Evolutionary conservation across 805 yeast genomes (phyloP).

Genomic region (Cyberlindnera galapagoensis): DNA sequence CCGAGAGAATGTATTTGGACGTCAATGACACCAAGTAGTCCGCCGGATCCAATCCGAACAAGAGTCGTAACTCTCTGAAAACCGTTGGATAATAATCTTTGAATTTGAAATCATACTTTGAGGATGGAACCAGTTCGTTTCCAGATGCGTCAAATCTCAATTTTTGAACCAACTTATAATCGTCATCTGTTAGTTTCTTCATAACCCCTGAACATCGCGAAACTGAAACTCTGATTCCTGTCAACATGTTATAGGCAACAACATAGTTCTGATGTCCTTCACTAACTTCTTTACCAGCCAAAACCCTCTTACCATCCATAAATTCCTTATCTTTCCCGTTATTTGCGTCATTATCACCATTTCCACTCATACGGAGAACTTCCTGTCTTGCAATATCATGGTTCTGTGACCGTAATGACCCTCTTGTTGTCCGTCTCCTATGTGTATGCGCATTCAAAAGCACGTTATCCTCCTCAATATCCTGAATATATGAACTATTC

Average conservation of each 20-base stretch:
- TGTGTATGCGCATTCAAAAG: conserved; percentile 27
- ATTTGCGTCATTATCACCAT: too few species aligned
- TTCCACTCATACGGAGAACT: too few species aligned
- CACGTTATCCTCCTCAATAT: conserved; percentile 26
- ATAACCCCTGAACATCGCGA: conserved; percentile 85
- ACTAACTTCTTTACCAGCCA: conserved; percentile 74
- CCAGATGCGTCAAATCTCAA: conserved; percentile 84
- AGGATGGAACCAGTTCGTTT: conserved; percentile 84
- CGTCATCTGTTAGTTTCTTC: conserved; percentile 62
- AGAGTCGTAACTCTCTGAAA: conserved; percentile 72
- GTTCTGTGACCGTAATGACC: too few species aligned
- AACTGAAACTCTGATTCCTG: conserved; percentile 94
- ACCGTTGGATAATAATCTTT: conserved; percentile 96
- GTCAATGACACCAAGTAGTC: conserved; percentile 91
- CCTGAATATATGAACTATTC: conserved; percentile 31
- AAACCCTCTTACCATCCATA: conserved; percentile 48
- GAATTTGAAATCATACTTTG: conserved; percentile 92
- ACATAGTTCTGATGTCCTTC: conserved; percentile 94
- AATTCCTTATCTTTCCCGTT: conserved; percentile 30
- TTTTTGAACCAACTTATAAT: conserved; percentile 69
- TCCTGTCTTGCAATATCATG: too few species aligned
- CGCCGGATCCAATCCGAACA: conserved; percentile 90
- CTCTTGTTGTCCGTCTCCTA: conserved; percentile 15
- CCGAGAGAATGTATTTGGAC: conserved; percentile 86
- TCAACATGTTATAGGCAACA: conserved; percentile 94